These are phyloP conservation scores for Nakataea oryzae DNA, from an alignment of 2,329 filamentous ascomycete species.

Conservation along the genomic window DNA sequence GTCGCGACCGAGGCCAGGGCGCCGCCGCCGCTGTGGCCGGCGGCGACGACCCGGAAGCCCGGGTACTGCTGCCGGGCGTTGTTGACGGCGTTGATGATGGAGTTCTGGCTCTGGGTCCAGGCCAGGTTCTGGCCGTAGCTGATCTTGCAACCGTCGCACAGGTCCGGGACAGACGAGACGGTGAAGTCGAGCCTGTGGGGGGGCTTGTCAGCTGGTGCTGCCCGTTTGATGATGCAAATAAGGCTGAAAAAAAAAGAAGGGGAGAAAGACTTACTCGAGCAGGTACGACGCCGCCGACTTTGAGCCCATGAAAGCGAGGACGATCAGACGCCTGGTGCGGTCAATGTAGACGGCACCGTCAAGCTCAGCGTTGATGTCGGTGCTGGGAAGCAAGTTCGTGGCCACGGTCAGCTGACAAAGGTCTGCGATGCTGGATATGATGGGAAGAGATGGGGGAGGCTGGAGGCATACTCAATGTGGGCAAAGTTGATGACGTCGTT, in stretches of 20 bases:
- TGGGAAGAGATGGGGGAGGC: slow-evolving; percentile 22
- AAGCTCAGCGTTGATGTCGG: slow-evolving; percentile 15
- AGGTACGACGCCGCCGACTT: slow-evolving; percentile 44
- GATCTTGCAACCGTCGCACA: slow-evolving; percentile 35
- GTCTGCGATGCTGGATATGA: background rate
- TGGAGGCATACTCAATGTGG: slow-evolving; percentile 22
- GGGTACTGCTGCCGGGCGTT: slow-evolving; percentile 35
- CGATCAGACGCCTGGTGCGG: slow-evolving; percentile 36
- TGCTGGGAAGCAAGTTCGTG: background rate
- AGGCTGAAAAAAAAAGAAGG: slow-evolving; percentile 20
- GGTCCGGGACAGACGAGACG: slow-evolving; percentile 15
- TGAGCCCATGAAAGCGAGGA: slow-evolving; percentile 50
- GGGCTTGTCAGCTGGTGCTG: background rate
- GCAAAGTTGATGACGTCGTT: slow-evolving; percentile 23
- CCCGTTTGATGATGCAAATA: background rate
- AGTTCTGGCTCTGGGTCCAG: slow-evolving; percentile 40
- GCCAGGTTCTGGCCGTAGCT: slow-evolving; percentile 48
- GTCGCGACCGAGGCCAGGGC: slow-evolving; percentile 52
- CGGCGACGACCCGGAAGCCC: slow-evolving; percentile 42
- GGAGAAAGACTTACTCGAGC: slow-evolving; percentile 7
- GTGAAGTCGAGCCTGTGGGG: background rate
- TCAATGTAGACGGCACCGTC: slow-evolving; percentile 43
- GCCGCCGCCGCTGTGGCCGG: slow-evolving; percentile 60
- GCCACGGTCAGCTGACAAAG: background rate
- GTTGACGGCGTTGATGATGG: slow-evolving; percentile 31